These are phyloP conservation scores for Candida labiduridarum DNA, from an alignment of 1,139 yeast genomes.

Conservation along the genomic window DNA sequence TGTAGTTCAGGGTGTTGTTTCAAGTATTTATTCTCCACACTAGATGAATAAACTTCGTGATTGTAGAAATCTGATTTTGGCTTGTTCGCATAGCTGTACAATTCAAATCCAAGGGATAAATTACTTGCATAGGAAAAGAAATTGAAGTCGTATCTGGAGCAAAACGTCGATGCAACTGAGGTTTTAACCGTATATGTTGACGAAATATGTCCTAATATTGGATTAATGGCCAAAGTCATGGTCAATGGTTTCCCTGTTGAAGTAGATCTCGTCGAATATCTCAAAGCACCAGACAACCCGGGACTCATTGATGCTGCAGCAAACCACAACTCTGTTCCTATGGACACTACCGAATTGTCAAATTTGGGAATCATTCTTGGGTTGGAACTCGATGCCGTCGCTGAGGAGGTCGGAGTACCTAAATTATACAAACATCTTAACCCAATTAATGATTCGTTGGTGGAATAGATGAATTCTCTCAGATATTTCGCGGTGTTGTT, in stretches of 20 bases:
- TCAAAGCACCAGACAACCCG: constrained; percentile 77
- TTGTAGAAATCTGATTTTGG: constrained; percentile 9
- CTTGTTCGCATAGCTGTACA: constrained; percentile 53
- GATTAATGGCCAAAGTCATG: constrained; percentile 85
- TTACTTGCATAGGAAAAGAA: constrained; percentile 89
- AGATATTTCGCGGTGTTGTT: constrained; percentile 64
- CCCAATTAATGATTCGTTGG: constrained; percentile 87
- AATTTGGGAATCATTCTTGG: constrained; percentile 36
- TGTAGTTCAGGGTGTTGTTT: constrained; percentile 9
- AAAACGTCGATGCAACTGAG: constrained; percentile 72
- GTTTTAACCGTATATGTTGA: constrained; percentile 89
- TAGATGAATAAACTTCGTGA: constrained; percentile 13
- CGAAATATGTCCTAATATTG: constrained; percentile 86
- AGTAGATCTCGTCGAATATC: constrained; percentile 86
- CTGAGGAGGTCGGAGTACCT: constrained; percentile 36
- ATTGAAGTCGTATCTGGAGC: constrained; percentile 88
- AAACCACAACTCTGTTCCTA: constrained; percentile 90
- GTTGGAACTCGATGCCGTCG: constrained; percentile 20
- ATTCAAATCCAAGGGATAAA: constrained; percentile 81
- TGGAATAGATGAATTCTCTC: constrained; percentile 81
- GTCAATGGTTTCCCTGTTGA: constrained; percentile 88
- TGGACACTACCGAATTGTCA: constrained; percentile 55
- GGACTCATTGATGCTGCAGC: constrained; percentile 85
- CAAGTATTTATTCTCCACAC: constrained; percentile 11
- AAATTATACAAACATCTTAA: constrained; percentile 77